phyloP scores from a whole-genome alignment of 2,329 filamentous ascomycete species.

The Cadophora luteo-olivacea region DNA sequence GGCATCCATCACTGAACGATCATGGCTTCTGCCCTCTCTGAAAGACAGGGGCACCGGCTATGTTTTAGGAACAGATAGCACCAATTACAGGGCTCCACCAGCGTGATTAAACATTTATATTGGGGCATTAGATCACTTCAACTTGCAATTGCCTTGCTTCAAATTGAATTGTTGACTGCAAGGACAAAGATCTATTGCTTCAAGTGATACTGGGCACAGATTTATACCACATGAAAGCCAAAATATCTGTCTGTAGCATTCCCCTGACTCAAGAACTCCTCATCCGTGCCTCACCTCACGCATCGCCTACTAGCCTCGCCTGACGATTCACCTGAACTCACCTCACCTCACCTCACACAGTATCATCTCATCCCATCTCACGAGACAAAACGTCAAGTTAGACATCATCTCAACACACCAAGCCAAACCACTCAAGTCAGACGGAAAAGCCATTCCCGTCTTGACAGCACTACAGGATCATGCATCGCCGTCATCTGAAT shows the following conservation, averaged over 20 bases:
- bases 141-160: background rate
- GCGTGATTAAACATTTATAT: slow-evolving; percentile 2
- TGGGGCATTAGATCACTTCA: background rate
- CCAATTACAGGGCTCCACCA: slow-evolving; percentile 16
- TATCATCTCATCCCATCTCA: slow-evolving; percentile 17
- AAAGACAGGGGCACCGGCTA: background rate
- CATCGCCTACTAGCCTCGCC: background rate
- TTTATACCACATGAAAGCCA: background rate
- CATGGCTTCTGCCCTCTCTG: background rate
- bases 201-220: background rate
- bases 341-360: background rate
- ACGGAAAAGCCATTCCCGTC: background rate
- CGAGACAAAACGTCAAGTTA: slow-evolving; percentile 7
- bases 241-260: background rate
- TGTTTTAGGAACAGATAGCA: slow-evolving; percentile 13
- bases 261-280: slow-evolving; percentile 10
- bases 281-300: slow-evolving; percentile 11
- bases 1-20: background rate
- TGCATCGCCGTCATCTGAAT: background rate
- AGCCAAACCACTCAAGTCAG: background rate
- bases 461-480: background rate
- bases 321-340: background rate
- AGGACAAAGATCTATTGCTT: background rate
- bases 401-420: background rate
- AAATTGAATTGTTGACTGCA: background rate